Evolutionary conservation across 2,329 filamentous ascomycete genomes (phyloP).

Genomic region (Trichoderma citrinoviride): DNA sequence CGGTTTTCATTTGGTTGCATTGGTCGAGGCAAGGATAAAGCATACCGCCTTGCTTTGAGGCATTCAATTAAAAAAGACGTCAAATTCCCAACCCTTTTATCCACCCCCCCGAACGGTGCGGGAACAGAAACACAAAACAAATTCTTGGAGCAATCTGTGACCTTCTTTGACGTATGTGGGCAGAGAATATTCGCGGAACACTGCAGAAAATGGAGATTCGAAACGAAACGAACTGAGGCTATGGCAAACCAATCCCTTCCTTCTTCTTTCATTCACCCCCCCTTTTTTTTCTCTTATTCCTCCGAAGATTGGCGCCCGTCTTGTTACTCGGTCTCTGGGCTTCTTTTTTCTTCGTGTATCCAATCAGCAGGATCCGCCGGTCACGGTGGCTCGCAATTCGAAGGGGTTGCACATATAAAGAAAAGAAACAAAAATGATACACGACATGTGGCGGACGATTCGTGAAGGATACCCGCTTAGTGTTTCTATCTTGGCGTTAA

Average conservation of each 20-base stretch:
- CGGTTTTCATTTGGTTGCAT: constrained; percentile 61
- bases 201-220: constrained; percentile 16
- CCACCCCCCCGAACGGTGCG: no score
- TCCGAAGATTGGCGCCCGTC: constrained; percentile 13
- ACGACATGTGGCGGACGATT: constrained; percentile 9
- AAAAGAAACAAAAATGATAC: constrained; percentile 19
- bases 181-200: constrained; percentile 13
- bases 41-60: constrained; percentile 53
- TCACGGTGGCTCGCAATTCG: constrained; percentile 12
- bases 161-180: constrained; percentile 16
- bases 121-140: constrained; percentile 21
- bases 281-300: neutral
- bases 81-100: constrained; percentile 35
- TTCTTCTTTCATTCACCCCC: neutral
- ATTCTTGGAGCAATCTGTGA: constrained; percentile 24
- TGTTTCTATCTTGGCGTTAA: constrained; percentile 19
- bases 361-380: constrained; percentile 12
- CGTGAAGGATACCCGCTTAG: constrained; percentile 19
- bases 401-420: constrained; percentile 13
- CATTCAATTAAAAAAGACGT: constrained; percentile 53
- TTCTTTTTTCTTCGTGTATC: constrained; percentile 10
- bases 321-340: constrained; percentile 14
- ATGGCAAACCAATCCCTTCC: constrained; percentile 14
- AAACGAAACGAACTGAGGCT: constrained; percentile 17
- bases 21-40: constrained; percentile 57